Base-by-base conservation (phyloP, 2,329 filamentous ascomycete species). In the Alternaria novae-zelandiae region DNA sequence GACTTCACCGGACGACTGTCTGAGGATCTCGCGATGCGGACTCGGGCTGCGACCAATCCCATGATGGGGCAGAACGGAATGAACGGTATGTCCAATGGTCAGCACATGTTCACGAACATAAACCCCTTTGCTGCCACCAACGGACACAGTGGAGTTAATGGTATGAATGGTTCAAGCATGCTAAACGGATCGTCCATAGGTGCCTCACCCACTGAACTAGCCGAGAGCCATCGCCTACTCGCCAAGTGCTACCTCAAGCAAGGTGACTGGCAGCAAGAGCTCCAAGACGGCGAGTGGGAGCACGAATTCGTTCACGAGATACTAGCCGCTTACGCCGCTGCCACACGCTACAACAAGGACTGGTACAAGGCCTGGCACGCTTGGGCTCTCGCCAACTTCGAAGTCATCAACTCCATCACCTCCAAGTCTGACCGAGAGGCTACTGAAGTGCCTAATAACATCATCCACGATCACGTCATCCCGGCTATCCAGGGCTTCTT, bases 361-460 rank as follows among this genome's bases (percentile, higher is more conserved):
- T 99, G 95, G 89, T 99, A 99, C 84, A 99, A 99, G 82, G 96
- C 96, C 8, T 99, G 96, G 96, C 96, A 99, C 81, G 92, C 96
- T 0, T 99, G 96, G 95, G 96, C 96, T 11, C 82, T 99, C 66
- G 95, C 96, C 57, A 99, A 99, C 80, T 99, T 99, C 74, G 95
- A 99, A 81, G 96, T 99, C 61, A 94, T 98, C 41, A 97, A 96
- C 71, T 89, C 91, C 0, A 84, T 96, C 61, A 88, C 90, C 9
- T 86, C 90, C 21, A 87, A 89, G 60, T 86, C 86, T 15, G 91
- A 91, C 67, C 85, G 87, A 49, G 86, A 88, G 65, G 83, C 81
- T 15, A 82, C 84, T 26, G 82, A 85, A 60, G 82, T 89, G 43
- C 91, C 91, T 61, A 87, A 89, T 43, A 86, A 87, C 54, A 87